Evolutionary conservation across 108 stramenopile species (phyloP).

Genomic region (Aureococcus anophagefferens): DNA sequence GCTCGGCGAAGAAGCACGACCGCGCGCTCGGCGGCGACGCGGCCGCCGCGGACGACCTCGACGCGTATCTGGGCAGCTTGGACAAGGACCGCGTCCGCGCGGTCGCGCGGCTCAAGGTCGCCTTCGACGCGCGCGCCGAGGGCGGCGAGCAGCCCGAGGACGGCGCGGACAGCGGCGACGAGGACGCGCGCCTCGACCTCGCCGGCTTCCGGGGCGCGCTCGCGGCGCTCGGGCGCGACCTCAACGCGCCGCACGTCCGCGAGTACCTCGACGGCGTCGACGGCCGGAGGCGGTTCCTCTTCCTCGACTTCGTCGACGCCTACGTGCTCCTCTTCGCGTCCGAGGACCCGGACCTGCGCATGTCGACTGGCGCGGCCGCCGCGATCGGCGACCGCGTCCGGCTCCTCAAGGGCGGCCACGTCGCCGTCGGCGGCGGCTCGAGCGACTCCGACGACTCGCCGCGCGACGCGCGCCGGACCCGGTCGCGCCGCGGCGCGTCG

Average conservation of each 20-base stretch:
- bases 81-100: constrained; percentile 29
- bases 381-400: background rate
- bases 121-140: constrained; percentile 9
- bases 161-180: background rate
- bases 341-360: constrained; percentile 20
- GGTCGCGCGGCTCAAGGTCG: constrained; percentile 34
- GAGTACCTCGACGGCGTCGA: constrained; percentile 12
- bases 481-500: too few species aligned
- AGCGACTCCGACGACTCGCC: too few species aligned
- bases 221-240: constrained; percentile 21
- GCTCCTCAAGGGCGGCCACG: background rate
- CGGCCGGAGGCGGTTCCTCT: constrained; percentile 11
- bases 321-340: constrained; percentile 24
- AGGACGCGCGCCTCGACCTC: constrained; percentile 1
- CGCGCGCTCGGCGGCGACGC: background rate
- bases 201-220: constrained; percentile 10
- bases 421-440: background rate
- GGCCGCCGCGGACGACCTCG: constrained; percentile 15
- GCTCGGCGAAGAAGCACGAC: background rate
- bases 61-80: constrained; percentile 24
- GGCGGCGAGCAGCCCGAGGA: too few species aligned
- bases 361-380: background rate
- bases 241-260: constrained; percentile 14
- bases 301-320: constrained; percentile 20
- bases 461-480: too few species aligned